Evolutionary conservation across 805 yeast species (phyloP).

Genomic region (Zygosaccharomyces gambellarensis): DNA sequence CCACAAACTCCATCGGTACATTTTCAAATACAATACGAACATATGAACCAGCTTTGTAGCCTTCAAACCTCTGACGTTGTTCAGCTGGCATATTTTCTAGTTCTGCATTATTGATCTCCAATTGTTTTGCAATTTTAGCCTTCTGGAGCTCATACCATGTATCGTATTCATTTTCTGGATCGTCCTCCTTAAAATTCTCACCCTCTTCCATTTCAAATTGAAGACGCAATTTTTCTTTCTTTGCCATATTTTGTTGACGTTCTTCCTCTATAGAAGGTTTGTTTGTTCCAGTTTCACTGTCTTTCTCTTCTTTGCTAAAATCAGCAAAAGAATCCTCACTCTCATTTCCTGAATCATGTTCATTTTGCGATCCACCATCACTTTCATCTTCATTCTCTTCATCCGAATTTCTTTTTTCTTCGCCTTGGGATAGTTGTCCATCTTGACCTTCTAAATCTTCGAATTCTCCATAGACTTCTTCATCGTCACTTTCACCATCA

Average conservation of each 20-base stretch:
- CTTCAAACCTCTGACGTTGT: constrained; percentile 81
- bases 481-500: constrained; percentile 37
- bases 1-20: constrained; percentile 85
- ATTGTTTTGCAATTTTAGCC: constrained; percentile 93
- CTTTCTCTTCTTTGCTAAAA: constrained; percentile 28
- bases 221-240: constrained; percentile 79
- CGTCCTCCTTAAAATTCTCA: constrained; percentile 69
- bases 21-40: constrained; percentile 80
- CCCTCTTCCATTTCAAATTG: constrained; percentile 75
- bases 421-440: constrained; percentile 20
- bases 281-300: constrained; percentile 33
- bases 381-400: constrained; percentile 12
- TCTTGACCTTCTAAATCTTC: constrained; percentile 46
- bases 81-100: constrained; percentile 66
- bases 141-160: constrained; percentile 98
- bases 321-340: constrained; percentile 39
- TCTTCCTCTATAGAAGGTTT: constrained; percentile 62
- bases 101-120: constrained; percentile 86
- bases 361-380: constrained; percentile 11
- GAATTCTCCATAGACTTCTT: constrained; percentile 52
- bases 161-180: constrained; percentile 80
- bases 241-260: constrained; percentile 77
- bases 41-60: constrained; percentile 88
- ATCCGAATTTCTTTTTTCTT: constrained; percentile 10
- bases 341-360: constrained; percentile 34